A percentile compares a stretch with the other conserved stretches of the same genome.
Conservation (phyloP, 1,139 yeast genomes). For the Yamadazyma blattariae region DNA sequence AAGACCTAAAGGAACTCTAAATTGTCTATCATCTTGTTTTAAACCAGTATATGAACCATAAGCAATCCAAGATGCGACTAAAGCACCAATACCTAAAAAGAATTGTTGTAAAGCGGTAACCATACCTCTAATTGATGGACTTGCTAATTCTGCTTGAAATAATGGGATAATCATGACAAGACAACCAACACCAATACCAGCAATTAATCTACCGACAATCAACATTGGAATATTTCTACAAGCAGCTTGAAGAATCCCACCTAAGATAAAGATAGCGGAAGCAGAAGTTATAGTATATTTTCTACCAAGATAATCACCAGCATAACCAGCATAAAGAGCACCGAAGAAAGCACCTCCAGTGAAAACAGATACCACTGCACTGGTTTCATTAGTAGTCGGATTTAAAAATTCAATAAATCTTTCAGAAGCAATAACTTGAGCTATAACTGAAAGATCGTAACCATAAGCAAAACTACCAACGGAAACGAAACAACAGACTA, state of each 20-base stretch:
- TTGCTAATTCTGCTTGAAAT: slow-evolving; percentile 22
- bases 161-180: slow-evolving; percentile 19
- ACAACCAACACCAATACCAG: slow-evolving; percentile 20
- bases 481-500: slow-evolving; percentile 25
- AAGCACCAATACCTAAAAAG: slow-evolving; percentile 23
- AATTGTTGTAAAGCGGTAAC: slow-evolving; percentile 22
- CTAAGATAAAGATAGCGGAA: slow-evolving; percentile 18
- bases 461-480: slow-evolving; percentile 26
- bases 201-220: slow-evolving; percentile 23
- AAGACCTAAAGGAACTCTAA: slow-evolving; percentile 20
- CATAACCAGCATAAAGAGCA: slow-evolving; percentile 18
- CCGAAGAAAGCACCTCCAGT: slow-evolving; percentile 29
- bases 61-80: slow-evolving; percentile 23
- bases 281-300: slow-evolving; percentile 18
- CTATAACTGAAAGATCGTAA: slow-evolving; percentile 23
- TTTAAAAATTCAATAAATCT: slow-evolving; percentile 15
- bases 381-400: slow-evolving; percentile 18
- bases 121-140: slow-evolving; percentile 22
- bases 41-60: slow-evolving; percentile 21
- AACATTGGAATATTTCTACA: slow-evolving; percentile 17
- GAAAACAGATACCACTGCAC: slow-evolving; percentile 25
- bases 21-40: slow-evolving; percentile 16
- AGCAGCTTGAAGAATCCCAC: slow-evolving; percentile 23
- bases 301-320: slow-evolving; percentile 20
- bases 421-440: slow-evolving; percentile 23